Evolutionary conservation across 345 rosid genomes (phyloP).

Genomic region (Acer negundo): DNA sequence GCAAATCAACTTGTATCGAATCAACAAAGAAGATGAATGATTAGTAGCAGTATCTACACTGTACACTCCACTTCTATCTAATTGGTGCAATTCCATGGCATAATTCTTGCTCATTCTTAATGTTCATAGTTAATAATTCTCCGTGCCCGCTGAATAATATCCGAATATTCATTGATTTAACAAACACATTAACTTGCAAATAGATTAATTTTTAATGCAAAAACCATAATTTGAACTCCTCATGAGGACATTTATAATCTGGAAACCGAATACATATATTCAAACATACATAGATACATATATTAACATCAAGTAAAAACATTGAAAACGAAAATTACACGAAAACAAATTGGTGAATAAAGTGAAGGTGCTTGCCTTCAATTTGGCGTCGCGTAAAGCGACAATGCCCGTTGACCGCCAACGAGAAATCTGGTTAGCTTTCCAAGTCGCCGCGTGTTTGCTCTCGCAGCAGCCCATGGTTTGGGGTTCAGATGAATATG

Average conservation of each 20-base stretch:
- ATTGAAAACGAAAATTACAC: neutral
- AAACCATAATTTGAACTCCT: neutral
- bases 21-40: neutral
- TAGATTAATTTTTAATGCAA: neutral
- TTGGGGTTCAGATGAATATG: neutral
- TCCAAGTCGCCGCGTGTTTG: slow-evolving; percentile 62
- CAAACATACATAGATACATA: neutral
- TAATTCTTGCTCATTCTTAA: neutral
- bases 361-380: slow-evolving; percentile 53
- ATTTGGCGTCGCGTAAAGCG: slow-evolving; percentile 84
- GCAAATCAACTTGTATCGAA: neutral
- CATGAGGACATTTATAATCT: neutral
- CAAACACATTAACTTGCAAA: neutral
- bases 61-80: neutral
- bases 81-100: neutral
- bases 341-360: neutral
- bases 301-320: neutral
- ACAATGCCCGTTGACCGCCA: slow-evolving; percentile 99
- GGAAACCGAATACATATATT: neutral
- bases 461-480: slow-evolving; percentile 82
- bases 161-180: neutral
- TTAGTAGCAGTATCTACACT: neutral
- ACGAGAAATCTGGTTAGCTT: slow-evolving; percentile 64
- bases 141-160: neutral
- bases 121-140: neutral